Evolutionary conservation across 2,329 filamentous ascomycete species (phyloP).

Genomic region (Leptodontidium sp.): DNA sequence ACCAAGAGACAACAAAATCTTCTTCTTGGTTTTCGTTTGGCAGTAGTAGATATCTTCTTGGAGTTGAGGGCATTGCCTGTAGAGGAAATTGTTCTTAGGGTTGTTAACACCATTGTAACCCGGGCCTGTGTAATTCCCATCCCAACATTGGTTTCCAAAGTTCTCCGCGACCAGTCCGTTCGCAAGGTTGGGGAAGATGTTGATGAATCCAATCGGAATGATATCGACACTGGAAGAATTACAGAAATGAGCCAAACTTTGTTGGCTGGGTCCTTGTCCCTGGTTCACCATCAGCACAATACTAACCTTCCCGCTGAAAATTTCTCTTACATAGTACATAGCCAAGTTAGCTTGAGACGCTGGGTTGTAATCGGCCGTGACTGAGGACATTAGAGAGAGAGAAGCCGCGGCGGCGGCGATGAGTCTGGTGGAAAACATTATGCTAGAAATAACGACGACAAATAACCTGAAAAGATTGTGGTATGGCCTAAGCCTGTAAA

Average conservation of each 20-base stretch:
- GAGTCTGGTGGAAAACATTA: constrained; percentile 45
- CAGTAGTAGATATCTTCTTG: constrained; percentile 51
- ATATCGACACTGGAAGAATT: constrained; percentile 52
- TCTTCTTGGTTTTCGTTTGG: constrained; percentile 50
- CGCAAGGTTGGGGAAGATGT: constrained; percentile 52
- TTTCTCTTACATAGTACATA: constrained; percentile 52
- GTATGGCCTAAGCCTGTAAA: constrained; percentile 42
- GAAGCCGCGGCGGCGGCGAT: constrained; percentile 40
- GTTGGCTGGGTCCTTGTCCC: constrained; percentile 53
- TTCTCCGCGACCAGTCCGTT: constrained; percentile 53
- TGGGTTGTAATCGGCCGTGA: constrained; percentile 44
- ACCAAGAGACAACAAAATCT: constrained; percentile 53
- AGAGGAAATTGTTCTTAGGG: constrained; percentile 47
- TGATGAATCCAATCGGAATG: constrained; percentile 54
- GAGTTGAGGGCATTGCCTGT: constrained; percentile 48
- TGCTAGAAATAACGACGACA: constrained; percentile 33
- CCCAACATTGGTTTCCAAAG: constrained; percentile 53
- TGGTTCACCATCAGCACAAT: constrained; percentile 36
- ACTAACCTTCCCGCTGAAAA: not conserved
- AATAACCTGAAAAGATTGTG: constrained; percentile 43
- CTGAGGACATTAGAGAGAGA: constrained; percentile 39
- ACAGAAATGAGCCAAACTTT: constrained; percentile 50
- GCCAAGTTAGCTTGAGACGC: constrained; percentile 51
- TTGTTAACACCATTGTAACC: constrained; percentile 42
- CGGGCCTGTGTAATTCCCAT: constrained; percentile 44